Conservation (phyloP, 257 asterid genomes). For the Gynochthodes officinalis region DNA sequence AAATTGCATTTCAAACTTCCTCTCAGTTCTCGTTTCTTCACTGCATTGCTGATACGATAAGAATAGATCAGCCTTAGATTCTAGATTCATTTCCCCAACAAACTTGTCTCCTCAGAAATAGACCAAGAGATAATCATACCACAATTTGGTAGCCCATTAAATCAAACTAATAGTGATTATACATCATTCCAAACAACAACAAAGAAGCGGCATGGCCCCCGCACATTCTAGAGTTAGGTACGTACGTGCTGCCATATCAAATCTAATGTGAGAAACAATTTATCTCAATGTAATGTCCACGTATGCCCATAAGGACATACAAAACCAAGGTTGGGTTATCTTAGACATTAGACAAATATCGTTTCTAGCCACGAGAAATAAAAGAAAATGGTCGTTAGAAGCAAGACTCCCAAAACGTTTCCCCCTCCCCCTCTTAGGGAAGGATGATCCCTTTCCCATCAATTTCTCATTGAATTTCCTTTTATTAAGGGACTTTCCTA, state of each 20-base stretch:
- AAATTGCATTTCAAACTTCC: not conserved
- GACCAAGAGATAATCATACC: constrained; percentile 1
- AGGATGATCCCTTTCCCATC: not conserved
- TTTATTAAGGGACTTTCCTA: not conserved
- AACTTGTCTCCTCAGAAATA: constrained; percentile 1
- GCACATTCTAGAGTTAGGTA: constrained; percentile 5
- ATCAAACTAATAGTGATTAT: not conserved
- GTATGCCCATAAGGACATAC: not conserved
- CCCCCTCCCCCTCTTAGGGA: not conserved
- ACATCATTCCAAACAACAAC: constrained; percentile 2
- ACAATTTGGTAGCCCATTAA: constrained; percentile 2
- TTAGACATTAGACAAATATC: constrained; percentile 3
- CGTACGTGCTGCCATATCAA: not conserved
- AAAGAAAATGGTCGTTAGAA: not conserved
- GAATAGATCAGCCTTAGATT: constrained; percentile 4
- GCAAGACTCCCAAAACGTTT: not conserved
- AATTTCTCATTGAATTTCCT: not conserved
- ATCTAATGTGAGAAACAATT: not conserved
- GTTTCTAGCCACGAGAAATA: not conserved
- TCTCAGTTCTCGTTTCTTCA: not conserved
- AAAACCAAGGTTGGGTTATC: not conserved
- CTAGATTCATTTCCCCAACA: not conserved
- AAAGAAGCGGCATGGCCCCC: not conserved
- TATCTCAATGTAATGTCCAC: not conserved
- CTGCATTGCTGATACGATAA: not conserved